Conservation (phyloP, 2,329 filamentous ascomycete species). For the Sarocladiaceae sp. region DNA sequence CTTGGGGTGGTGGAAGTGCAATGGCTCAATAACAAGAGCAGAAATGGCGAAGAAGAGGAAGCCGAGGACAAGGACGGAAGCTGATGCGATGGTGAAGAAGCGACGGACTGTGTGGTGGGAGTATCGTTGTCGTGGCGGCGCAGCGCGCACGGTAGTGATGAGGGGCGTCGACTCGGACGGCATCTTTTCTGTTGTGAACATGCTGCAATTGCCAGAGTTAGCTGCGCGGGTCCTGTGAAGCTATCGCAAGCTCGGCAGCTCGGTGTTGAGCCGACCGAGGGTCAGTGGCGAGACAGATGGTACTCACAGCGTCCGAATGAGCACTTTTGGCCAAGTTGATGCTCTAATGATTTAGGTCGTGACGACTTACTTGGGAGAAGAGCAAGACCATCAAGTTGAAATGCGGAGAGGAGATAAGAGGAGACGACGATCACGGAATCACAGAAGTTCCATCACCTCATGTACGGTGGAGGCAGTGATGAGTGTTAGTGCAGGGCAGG, state of each 20-base stretch:
- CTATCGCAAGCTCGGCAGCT: neutral
- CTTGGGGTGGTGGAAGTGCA: slow-evolving; percentile 27
- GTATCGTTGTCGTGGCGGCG: slow-evolving; percentile 49
- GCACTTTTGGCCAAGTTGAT: neutral
- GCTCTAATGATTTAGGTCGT: neutral
- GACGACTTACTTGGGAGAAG: neutral
- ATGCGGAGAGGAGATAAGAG: neutral
- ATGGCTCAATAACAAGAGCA: slow-evolving; percentile 37
- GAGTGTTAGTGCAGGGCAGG: no score
- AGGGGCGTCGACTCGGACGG: slow-evolving; percentile 60
- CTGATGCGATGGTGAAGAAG: slow-evolving; percentile 59
- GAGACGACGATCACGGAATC: neutral
- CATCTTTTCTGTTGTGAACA: slow-evolving; percentile 19
- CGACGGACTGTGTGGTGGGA: slow-evolving; percentile 58
- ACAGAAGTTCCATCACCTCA: neutral
- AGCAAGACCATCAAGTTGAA: neutral
- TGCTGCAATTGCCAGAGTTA: slow-evolving; percentile 4
- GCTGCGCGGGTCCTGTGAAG: neutral
- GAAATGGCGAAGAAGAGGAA: slow-evolving; percentile 46
- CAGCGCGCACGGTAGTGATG: slow-evolving; percentile 57
- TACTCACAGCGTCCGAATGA: neutral
- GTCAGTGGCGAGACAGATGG: neutral
- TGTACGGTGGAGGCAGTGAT: neutral
- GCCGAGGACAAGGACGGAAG: slow-evolving; percentile 48
- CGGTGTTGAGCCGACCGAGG: neutral